Conservation (phyloP, 106 monocot species). For the Alisma plantagoaquatica region DNA sequence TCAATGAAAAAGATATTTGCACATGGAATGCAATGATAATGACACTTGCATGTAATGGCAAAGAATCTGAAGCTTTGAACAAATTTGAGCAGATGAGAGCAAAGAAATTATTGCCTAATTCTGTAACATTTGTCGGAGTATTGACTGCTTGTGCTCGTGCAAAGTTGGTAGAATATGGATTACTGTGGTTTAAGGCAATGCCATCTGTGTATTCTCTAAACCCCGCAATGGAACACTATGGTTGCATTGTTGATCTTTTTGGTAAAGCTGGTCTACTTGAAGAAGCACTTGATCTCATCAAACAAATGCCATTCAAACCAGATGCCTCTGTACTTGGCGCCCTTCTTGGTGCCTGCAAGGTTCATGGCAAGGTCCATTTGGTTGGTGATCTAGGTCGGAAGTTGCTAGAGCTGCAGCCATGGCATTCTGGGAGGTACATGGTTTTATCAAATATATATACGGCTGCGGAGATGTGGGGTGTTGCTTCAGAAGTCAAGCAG, state of each 20-base stretch:
- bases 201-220: slow-evolving; percentile 4
- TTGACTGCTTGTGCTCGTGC: slow-evolving; percentile 43
- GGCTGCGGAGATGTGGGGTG: slow-evolving; percentile 33
- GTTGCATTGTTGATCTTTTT: slow-evolving; percentile 39
- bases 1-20: slow-evolving; percentile 22
- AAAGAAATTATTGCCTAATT: slow-evolving; percentile 19
- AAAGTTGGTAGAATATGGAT: slow-evolving; percentile 24
- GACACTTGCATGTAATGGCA: slow-evolving; percentile 38
- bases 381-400: slow-evolving; percentile 12
- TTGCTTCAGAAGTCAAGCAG: slow-evolving; percentile 21
- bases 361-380: slow-evolving; percentile 25
- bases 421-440: slow-evolving; percentile 32
- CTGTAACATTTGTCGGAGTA: slow-evolving; percentile 31
- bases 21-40: slow-evolving; percentile 59
- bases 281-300: slow-evolving; percentile 30
- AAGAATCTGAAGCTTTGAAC: slow-evolving; percentile 25
- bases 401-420: slow-evolving; percentile 27
- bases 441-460: slow-evolving; percentile 41
- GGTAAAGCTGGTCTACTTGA: slow-evolving; percentile 26
- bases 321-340: slow-evolving; percentile 42
- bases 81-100: slow-evolving; percentile 19
- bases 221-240: slow-evolving; percentile 48
- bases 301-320: slow-evolving; percentile 35
- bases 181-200: slow-evolving; percentile 31
- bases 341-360: slow-evolving; percentile 38